phyloP scores from a whole-genome alignment of 2,329 filamentous ascomycete genomes.

The Sclerotinia glacialis region DNA sequence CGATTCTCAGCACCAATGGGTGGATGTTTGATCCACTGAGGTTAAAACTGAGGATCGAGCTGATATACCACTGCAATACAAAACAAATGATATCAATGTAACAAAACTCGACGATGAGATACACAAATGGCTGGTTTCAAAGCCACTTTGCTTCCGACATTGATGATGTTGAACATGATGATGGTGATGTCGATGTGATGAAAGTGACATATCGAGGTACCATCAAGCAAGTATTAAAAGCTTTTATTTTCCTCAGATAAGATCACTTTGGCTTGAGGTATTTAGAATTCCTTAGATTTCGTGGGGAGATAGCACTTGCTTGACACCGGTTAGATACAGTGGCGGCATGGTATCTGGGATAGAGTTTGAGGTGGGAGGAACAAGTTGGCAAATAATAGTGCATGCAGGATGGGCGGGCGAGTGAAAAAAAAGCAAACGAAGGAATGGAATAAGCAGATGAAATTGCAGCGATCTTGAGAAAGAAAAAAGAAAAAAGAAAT shows the following conservation, averaged over 20 bases:
- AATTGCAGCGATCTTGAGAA: not conserved
- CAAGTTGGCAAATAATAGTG: not conserved
- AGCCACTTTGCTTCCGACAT: not conserved
- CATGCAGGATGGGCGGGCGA: not conserved
- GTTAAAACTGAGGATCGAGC: constrained; percentile 66
- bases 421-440: constrained; percentile 3
- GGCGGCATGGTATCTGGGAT: not conserved
- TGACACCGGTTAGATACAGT: not conserved
- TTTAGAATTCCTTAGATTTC: not conserved
- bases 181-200: not conserved
- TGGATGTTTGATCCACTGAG: constrained; percentile 57
- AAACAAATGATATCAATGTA: constrained; percentile 11
- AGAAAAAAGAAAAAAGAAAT: not conserved
- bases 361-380: not conserved
- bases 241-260: not conserved
- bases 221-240: not conserved
- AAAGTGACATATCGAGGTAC: not conserved
- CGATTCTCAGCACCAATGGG: constrained; percentile 67
- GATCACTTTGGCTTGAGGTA: not conserved
- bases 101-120: not conserved
- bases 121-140: not conserved
- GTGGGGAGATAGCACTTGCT: constrained; percentile 11
- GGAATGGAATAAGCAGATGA: not conserved
- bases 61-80: constrained; percentile 40
- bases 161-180: not conserved